phyloP scores from a whole-genome alignment of 371 early-diverging fungal genomes.

The Mucor lusitanicus region DNA sequence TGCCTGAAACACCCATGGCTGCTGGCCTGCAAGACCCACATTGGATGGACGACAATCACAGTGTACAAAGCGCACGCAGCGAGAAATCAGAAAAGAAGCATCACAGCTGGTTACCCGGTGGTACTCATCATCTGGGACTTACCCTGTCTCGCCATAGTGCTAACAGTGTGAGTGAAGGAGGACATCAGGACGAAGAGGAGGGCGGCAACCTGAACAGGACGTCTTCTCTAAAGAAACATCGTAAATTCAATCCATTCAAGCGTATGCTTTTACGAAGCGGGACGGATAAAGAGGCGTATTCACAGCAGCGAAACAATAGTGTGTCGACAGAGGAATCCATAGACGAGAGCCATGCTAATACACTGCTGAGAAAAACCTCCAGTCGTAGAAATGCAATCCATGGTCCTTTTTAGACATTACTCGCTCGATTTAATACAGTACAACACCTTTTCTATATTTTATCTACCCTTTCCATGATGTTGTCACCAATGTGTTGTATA shows the following conservation, averaged over 20 bases:
- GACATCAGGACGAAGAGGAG: neutral
- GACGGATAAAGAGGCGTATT: neutral
- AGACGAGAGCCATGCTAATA: neutral
- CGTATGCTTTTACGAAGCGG: neutral
- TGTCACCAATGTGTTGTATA: too few species aligned
- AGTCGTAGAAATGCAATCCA: slow-evolving; percentile 11
- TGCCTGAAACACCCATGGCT: neutral
- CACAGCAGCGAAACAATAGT: neutral
- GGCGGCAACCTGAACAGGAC: neutral
- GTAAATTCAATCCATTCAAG: slow-evolving; percentile 5
- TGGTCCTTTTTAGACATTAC: neutral
- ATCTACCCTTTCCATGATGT: too few species aligned
- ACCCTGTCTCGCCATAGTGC: slow-evolving; percentile 1
- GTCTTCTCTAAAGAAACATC: neutral
- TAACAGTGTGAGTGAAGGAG: neutral
- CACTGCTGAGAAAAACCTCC: neutral
- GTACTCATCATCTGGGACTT: neutral
- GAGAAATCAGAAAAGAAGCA: neutral
- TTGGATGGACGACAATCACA: neutral
- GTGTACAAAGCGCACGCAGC: neutral
- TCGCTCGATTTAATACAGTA: too few species aligned
- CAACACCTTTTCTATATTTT: too few species aligned
- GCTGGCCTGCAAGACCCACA: neutral
- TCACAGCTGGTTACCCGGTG: neutral
- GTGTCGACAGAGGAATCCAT: neutral